Evolutionary conservation across 805 yeast genomes (phyloP).

Genomic region (Saccharomyces eubayanus): DNA sequence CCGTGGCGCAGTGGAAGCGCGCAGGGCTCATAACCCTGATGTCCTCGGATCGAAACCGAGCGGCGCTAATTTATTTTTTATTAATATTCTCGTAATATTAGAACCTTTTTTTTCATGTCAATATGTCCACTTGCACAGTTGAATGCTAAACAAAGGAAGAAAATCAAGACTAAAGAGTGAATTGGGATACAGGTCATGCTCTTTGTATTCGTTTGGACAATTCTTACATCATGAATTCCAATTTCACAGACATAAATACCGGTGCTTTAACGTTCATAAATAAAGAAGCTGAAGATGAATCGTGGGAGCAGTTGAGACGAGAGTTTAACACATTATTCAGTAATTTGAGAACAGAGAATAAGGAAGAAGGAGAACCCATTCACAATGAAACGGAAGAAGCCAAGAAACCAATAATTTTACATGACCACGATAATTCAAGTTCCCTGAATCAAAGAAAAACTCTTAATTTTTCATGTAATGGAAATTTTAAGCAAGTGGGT

Average conservation of each 20-base stretch:
- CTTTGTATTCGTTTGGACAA: neutral
- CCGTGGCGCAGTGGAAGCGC: constrained; percentile 99
- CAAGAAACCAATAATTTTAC: neutral
- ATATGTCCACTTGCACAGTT: neutral
- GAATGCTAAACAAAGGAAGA: neutral
- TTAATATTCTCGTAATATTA: no score
- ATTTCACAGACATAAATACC: neutral
- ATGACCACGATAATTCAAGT: neutral
- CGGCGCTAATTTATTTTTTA: constrained; percentile 55
- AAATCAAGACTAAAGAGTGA: neutral
- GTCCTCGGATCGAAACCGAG: constrained; percentile 95
- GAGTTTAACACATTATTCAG: neutral
- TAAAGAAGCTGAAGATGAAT: neutral
- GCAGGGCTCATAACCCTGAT: constrained; percentile 99
- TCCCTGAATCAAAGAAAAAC: neutral
- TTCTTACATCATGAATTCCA: neutral
- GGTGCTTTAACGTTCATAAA: neutral
- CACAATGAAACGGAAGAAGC: neutral
- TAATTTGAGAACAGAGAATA: neutral
- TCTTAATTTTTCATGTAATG: neutral
- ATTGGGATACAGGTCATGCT: neutral
- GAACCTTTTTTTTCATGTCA: neutral
- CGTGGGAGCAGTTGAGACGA: neutral
- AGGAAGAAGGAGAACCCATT: neutral
- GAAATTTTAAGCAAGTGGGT: neutral